Evolutionary conservation across 371 early-diverging fungal genomes (phyloP), one percentile per base, ranked within the genome.

Genomic region (Rhizopus stolonifer): DNA sequence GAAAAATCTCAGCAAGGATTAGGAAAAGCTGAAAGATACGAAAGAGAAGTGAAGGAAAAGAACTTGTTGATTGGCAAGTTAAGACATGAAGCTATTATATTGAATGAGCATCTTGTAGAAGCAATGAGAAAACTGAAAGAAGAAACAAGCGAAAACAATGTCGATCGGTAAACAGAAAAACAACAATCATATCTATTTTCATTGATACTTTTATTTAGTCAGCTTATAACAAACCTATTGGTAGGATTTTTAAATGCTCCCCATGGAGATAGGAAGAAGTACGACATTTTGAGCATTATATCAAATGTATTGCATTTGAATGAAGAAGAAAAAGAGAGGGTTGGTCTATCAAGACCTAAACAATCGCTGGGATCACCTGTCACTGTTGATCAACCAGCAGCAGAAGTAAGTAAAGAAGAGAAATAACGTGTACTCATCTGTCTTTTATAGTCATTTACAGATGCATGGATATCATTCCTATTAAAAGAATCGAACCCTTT

Each of bases 401-500:
- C 72, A 69, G 43, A 70, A 66, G 50, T 57, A 29, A 54, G 55
- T 11, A 61, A 10, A 19, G 7, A 58, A 66, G 47, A 18, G 44
- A 36, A 46, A 46, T 8, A 39, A 38, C 3, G 25, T 29, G 4
- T 14, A 36, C 36, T 36, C 15, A 36, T 36, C 5, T 14, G 5
- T 49, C 11, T 39, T 46, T 36, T 23, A 58, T 56, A 92, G 71
- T 90, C 87, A 52, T 90, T 93, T 56, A 87, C 89, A 19, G 92
- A 93, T 59, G 84, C 89, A 53, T 93, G 93, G 93, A 91, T 93
- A 32, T 87, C 89, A 10, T 93, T 89, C 65, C 67, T 93, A 54
- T 72, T 86, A 17, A 85, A 85, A 26, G 89, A 88, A 53, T 84
- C 88, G 0, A 79, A 62, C 18, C 64, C 64, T 5, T 48, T 64